phyloP scores from a whole-genome alignment of 371 early-diverging fungal species.

The Rhizomucor miehei region DNA sequence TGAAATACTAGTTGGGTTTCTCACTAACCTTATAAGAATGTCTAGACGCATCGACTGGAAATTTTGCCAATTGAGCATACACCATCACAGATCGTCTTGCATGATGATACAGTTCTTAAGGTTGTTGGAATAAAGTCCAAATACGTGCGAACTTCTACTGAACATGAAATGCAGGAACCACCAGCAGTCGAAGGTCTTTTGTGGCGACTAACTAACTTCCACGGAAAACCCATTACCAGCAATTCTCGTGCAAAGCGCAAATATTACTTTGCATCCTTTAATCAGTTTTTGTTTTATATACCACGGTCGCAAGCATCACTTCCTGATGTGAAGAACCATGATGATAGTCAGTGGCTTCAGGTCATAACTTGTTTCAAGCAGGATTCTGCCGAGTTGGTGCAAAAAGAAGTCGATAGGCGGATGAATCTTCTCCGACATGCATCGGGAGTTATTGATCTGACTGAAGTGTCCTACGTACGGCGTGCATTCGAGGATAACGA shows the following conservation, averaged over 20 bases:
- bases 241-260: conserved; percentile 12
- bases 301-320: neutral
- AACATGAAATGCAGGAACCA: too few relatives aligned
- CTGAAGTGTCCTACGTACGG: conserved; percentile 37
- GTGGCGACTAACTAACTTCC: conserved; percentile 35
- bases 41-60: conserved; percentile 55
- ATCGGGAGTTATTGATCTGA: conserved; percentile 52
- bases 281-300: conserved; percentile 48
- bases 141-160: too few relatives aligned
- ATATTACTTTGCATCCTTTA: conserved; percentile 53
- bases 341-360: too few relatives aligned
- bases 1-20: neutral
- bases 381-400: too few relatives aligned
- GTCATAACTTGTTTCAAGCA: too few relatives aligned
- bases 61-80: conserved; percentile 52
- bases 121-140: too few relatives aligned
- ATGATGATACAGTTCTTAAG: conserved; percentile 19
- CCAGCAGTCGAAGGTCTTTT: conserved; percentile 56
- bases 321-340: too few relatives aligned
- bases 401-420: conserved; percentile 37
- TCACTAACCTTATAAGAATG: neutral
- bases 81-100: conserved; percentile 32
- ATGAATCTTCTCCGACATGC: conserved; percentile 44
- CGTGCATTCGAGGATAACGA: conserved; percentile 19
- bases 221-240: conserved; percentile 33